Evolutionary conservation across 2,329 filamentous ascomycete species (phyloP).

Genomic region (Ophiocordyceps australis): DNA sequence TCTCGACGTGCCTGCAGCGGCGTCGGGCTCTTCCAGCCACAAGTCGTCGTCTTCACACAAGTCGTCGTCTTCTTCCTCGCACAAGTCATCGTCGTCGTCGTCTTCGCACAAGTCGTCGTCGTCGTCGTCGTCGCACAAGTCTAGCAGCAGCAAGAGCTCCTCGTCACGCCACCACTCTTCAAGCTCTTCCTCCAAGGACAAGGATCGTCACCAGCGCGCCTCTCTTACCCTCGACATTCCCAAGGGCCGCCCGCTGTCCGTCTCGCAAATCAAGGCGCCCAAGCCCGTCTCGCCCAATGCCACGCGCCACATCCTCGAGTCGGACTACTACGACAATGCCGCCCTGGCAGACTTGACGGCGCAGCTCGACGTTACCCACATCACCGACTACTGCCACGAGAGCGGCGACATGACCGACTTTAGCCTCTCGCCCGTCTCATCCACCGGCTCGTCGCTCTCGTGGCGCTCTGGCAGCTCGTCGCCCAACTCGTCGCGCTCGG

Average conservation of each 20-base stretch:
- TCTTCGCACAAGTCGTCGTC: conserved; percentile 9
- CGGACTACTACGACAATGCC: conserved; percentile 55
- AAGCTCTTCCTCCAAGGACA: conserved; percentile 23
- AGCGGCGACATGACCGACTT: conserved; percentile 27
- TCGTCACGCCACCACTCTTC: conserved; percentile 18
- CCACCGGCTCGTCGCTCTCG: conserved; percentile 51
- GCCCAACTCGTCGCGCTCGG: conserved; percentile 54
- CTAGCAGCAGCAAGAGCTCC: conserved; percentile 12
- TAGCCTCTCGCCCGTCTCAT: conserved; percentile 38
- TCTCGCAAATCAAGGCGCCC: conserved; percentile 79
- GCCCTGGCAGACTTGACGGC: conserved; percentile 64
- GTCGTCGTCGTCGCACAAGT: conserved; percentile 5
- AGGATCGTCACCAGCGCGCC: conserved; percentile 23
- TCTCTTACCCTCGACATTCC: conserved; percentile 49
- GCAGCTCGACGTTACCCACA: conserved; percentile 47
- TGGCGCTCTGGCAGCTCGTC: conserved; percentile 58
- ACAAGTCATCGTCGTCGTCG: conserved; percentile 15
- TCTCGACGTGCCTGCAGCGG: conserved; percentile 61
- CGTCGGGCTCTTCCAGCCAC: conserved; percentile 12
- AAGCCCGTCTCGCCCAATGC: conserved; percentile 79
- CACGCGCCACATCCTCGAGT: conserved; percentile 71
- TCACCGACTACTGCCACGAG: conserved; percentile 38
- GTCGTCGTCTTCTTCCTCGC: conserved; percentile 13
- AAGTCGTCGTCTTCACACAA: conserved; percentile 19
- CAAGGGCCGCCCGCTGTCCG: conserved; percentile 75